Evolutionary conservation across 352 stramenopile genomes (phyloP), one percentile per base, ranked within the genome.

Genomic region (Phytopythium aichiense): DNA sequence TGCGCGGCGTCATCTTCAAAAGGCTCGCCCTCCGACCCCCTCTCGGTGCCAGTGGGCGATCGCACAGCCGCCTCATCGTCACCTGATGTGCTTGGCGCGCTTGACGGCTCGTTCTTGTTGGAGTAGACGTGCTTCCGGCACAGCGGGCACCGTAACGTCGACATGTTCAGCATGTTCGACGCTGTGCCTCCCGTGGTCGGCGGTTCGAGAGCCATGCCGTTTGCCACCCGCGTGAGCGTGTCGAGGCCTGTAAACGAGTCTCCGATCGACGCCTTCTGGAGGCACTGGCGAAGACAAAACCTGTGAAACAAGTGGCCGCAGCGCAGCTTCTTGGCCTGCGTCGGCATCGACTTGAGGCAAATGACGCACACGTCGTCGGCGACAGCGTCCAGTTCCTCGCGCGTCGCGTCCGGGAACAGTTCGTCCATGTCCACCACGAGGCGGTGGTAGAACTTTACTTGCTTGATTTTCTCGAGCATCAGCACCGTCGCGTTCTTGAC

Each of bases 331-430:
- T 92, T 92, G 48, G 81, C 81, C 28, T 89, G 74, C 0, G 65
- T 72, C 7, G 73, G 64, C 84, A 92, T 92, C 20, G 71, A 56
- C 51, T 92, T 88, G 23, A 92, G 66, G 59, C 84, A 92, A 43
- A 92, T 92, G 33, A 87, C 84, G 58, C 84, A 92, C 20, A 92
- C 81, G n/a, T 92, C 84, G 49, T 92, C 84, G 0, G 73, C 70
- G 0, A 89, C 78, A 2, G 72, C 75, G 7, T 74, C 69, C 0
- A 92, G 70, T 49, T 92, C 84, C 1, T 80, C 69, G 11, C 52
- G 42, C 4, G 76, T 79, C 16, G 84, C 84, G 49, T 91, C 71
- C 0, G 76, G 76, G 28, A 92, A 92, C 22, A 83, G 43, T 8
- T 76, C 64, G 48, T 92, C 84, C 25, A 92, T 65, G 28, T 91